phyloP scores from a whole-genome alignment of 2,329 filamentous ascomycete species.

The Ophiognomonia clavigignenti-juglandacearum region DNA sequence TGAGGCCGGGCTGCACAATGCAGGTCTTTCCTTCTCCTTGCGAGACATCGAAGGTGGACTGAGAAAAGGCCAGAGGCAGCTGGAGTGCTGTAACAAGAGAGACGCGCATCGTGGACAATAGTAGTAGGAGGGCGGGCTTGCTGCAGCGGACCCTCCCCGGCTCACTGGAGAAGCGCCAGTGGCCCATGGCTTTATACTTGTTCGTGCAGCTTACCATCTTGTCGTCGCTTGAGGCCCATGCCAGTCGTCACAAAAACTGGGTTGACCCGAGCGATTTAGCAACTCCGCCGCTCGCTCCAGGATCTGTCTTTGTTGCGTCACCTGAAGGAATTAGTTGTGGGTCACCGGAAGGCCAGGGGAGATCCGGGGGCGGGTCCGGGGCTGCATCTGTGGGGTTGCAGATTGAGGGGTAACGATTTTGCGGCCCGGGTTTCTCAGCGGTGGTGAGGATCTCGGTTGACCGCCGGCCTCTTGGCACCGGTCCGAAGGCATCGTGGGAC shows the following conservation, averaged over 20 bases:
- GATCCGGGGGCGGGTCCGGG: neutral
- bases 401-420: neutral
- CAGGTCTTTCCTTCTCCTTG: slow-evolving; percentile 4
- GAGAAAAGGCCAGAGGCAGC: slow-evolving; percentile 11
- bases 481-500: neutral
- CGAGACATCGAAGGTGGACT: neutral
- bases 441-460: neutral
- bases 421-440: neutral
- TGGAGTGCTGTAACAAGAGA: slow-evolving; percentile 11
- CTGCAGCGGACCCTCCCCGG: neutral
- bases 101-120: slow-evolving; percentile 2
- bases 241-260: too few species aligned
- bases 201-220: too few species aligned
- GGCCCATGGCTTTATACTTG: neutral
- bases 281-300: too few species aligned
- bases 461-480: neutral
- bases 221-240: too few species aligned
- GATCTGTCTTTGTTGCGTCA: slow-evolving; percentile 7
- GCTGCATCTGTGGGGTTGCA: slow-evolving; percentile 6
- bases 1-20: slow-evolving; percentile 7
- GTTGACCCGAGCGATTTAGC: too few species aligned
- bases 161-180: neutral
- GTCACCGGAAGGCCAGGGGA: neutral
- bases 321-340: neutral
- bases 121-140: neutral